A percentile compares a stretch with the other conserved stretches of the same genome.
These are phyloP conservation scores for Malassezia caprae DNA, from an alignment of 1,284 basidiomycete genomes.

Conservation along the genomic window DNA sequence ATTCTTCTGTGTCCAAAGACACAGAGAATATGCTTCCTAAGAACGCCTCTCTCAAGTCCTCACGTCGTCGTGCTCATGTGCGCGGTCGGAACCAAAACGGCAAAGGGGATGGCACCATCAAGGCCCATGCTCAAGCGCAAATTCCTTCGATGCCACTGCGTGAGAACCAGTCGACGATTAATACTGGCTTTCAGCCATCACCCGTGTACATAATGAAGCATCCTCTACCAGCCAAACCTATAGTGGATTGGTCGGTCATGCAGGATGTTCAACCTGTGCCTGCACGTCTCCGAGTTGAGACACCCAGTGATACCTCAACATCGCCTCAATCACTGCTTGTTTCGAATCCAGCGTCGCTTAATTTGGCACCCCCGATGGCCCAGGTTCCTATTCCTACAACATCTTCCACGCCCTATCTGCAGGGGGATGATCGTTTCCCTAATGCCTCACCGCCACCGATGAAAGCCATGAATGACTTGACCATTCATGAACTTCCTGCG, in stretches of 20 bases:
- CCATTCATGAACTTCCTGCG: slow-evolving; percentile 19
- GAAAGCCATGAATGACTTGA: neutral
- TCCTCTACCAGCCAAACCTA: slow-evolving; percentile 10
- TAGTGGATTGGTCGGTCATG: slow-evolving; percentile 2
- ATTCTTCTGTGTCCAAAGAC: slow-evolving; percentile 16
- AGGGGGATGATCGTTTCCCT: slow-evolving; percentile 4
- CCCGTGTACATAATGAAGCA: slow-evolving; percentile 6
- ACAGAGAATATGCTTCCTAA: slow-evolving; percentile 5
- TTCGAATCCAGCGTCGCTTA: neutral
- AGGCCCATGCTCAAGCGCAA: neutral
- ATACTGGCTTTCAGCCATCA: neutral
- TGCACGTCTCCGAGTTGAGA: slow-evolving; percentile 1
- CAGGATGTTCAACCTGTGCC: slow-evolving; percentile 5
- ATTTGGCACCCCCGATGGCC: neutral
- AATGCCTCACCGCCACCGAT: slow-evolving; percentile 16
- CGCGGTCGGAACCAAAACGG: neutral
- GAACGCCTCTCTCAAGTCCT: neutral
- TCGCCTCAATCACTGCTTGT: neutral
- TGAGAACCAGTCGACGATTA: slow-evolving; percentile 5
- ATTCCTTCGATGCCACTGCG: slow-evolving; percentile 10
- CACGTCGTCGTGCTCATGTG: slow-evolving; percentile 9
- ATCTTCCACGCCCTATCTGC: neutral
- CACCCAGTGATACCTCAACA: slow-evolving; percentile 8
- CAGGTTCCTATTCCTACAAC: neutral
- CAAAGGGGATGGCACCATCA: neutral